A percentile compares a stretch with the other conserved stretches of the same genome.
Evolutionary conservation across 139 green algal genomes (phyloP).

Genomic region (Zygnema cylindricum): DNA sequence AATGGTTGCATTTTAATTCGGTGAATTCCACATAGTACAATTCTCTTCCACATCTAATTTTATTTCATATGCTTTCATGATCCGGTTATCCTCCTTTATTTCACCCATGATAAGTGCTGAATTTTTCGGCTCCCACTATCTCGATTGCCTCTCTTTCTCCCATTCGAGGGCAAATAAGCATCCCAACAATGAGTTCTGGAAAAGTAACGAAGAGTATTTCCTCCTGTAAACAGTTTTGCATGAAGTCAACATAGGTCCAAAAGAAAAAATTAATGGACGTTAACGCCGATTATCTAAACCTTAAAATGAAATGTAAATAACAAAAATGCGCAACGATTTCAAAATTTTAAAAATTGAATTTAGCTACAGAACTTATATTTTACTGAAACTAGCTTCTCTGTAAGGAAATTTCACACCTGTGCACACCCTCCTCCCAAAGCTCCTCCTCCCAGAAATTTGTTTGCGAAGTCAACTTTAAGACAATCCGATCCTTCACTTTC

Average conservation of each 20-base stretch:
- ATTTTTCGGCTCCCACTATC: slow-evolving; percentile 45
- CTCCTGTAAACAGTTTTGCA: slow-evolving; percentile 58
- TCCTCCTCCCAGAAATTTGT: slow-evolving; percentile 40
- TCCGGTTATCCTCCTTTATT: too few relatives aligned
- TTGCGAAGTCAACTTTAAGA: slow-evolving; percentile 49
- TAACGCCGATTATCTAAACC: too few relatives aligned
- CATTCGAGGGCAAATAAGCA: slow-evolving; percentile 48
- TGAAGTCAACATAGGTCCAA: too few relatives aligned
- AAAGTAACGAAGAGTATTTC: slow-evolving; percentile 47
- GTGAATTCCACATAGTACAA: too few relatives aligned
- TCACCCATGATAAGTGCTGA: slow-evolving; percentile 51
- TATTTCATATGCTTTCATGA: too few relatives aligned
- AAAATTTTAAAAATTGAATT: background rate
- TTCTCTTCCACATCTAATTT: too few relatives aligned
- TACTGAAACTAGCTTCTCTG: background rate
- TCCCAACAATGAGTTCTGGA: slow-evolving; percentile 50
- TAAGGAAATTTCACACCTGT: background rate
- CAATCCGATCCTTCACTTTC: slow-evolving; percentile 27
- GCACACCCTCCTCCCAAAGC: slow-evolving; percentile 39
- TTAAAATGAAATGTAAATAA: background rate
- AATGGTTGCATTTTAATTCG: too few relatives aligned
- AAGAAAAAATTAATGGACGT: too few relatives aligned
- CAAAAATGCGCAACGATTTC: background rate
- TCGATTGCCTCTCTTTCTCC: slow-evolving; percentile 47
- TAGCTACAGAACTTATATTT: background rate